Evolutionary conservation across 805 yeast genomes (phyloP).

Genomic region (Nakazawaea siamensis): DNA sequence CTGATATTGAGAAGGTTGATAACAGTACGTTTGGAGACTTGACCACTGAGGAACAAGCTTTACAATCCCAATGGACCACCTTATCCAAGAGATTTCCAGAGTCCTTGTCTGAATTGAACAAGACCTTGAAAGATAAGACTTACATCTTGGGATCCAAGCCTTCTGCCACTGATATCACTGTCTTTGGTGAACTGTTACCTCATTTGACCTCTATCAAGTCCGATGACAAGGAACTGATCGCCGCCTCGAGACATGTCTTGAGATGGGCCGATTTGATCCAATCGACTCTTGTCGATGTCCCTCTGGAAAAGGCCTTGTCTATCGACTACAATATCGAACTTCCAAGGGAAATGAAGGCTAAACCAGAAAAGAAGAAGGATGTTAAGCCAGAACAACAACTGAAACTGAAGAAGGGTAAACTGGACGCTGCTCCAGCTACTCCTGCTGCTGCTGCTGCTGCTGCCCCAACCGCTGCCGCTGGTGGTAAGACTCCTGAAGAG

Average conservation of each 20-base stretch:
- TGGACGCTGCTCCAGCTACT: conserved; percentile 5
- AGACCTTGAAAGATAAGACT: conserved; percentile 57
- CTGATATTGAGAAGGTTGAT: conserved; percentile 18
- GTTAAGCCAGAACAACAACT: conserved; percentile 13
- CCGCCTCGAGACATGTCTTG: conserved; percentile 69
- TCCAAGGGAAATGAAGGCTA: conserved; percentile 38
- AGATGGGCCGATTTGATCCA: conserved; percentile 93
- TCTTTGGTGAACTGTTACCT: conserved; percentile 61
- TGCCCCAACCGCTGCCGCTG: conserved; percentile 15
- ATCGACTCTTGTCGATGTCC: conserved; percentile 48
- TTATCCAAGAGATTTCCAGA: conserved; percentile 57
- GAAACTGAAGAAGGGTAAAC: conserved; percentile 16
- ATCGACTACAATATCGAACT: conserved; percentile 55
- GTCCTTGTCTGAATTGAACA: conserved; percentile 53
- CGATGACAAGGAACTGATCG: conserved; percentile 39
- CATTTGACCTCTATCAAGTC: conserved; percentile 47
- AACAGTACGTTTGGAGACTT: conserved; percentile 20
- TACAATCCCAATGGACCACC: conserved; percentile 72
- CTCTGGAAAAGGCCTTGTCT: conserved; percentile 41
- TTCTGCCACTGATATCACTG: conserved; percentile 61
- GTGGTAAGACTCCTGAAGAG: conserved; percentile 27
- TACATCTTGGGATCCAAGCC: conserved; percentile 64
- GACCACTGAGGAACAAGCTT: conserved; percentile 38
- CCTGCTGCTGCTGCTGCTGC: conserved; percentile 6
- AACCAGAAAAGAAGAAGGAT: conserved; percentile 21